phyloP scores from a whole-genome alignment of 768 basidiomycete species.

The Exidia glandulosa region DNA sequence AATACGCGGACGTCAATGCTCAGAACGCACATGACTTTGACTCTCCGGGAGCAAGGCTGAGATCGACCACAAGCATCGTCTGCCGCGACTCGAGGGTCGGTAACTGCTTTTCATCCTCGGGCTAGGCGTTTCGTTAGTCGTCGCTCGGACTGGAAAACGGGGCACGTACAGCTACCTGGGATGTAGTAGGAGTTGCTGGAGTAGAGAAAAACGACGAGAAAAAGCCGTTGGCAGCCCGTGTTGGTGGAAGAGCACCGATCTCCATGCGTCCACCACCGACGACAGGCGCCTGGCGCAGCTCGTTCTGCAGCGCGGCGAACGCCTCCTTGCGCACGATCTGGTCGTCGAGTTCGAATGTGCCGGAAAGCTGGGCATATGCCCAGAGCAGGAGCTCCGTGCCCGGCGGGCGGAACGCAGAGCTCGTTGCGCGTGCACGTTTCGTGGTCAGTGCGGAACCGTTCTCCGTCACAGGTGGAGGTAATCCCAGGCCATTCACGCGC shows the following conservation, averaged over 20 bases:
- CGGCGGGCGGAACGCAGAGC: slow-evolving; percentile 34
- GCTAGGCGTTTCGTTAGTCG: too few species aligned
- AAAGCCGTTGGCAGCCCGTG: slow-evolving; percentile 25
- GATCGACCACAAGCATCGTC: slow-evolving; percentile 82
- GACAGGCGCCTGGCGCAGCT: slow-evolving; percentile 15
- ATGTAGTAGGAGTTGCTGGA: not conserved
- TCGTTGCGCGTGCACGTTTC: slow-evolving; percentile 25
- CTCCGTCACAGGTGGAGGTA: not conserved
- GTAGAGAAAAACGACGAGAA: slow-evolving; percentile 13
- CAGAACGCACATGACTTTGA: slow-evolving; percentile 61
- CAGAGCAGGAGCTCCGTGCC: slow-evolving; percentile 68
- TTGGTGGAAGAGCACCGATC: slow-evolving; percentile 12
- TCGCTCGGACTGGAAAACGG: too few species aligned
- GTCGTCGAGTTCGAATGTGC: slow-evolving; percentile 47
- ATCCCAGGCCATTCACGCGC: not conserved
- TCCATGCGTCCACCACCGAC: slow-evolving; percentile 70
- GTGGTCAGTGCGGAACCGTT: too few species aligned
- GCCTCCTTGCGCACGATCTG: slow-evolving; percentile 22
- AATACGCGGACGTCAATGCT: not conserved
- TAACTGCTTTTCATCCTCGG: slow-evolving; percentile 48
- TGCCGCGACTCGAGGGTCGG: slow-evolving; percentile 83
- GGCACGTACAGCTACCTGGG: not conserved
- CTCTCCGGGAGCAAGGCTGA: slow-evolving; percentile 73
- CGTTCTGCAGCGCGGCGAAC: not conserved
- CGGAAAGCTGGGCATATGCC: slow-evolving; percentile 72